Evolutionary conservation across 768 basidiomycete genomes (phyloP).

Genomic region (Trametopsis cervina): DNA sequence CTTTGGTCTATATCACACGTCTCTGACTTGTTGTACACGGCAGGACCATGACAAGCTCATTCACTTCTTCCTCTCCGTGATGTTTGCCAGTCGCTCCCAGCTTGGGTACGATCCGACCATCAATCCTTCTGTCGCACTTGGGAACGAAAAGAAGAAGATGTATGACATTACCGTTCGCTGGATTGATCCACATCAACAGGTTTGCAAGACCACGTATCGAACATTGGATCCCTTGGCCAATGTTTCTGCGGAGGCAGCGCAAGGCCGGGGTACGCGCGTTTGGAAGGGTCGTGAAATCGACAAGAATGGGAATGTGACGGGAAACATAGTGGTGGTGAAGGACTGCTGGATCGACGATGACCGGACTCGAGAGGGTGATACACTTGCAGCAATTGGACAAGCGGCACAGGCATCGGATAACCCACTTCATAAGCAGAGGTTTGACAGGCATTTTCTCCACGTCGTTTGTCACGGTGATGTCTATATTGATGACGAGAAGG

Average conservation of each 20-base stretch:
- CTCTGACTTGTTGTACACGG: background rate
- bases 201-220: background rate
- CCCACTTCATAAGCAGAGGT: background rate
- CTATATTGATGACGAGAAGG: background rate
- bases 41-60: background rate
- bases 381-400: background rate
- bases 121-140: background rate
- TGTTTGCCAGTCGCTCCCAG: background rate
- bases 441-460: background rate
- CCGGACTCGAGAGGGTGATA: background rate
- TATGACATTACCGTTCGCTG: constrained; percentile 3
- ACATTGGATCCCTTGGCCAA: background rate
- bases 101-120: constrained; percentile 4
- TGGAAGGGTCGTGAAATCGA: constrained; percentile 1
- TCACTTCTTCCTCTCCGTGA: background rate
- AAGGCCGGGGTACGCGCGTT: constrained; percentile 3
- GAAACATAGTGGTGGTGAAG: background rate
- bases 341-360: background rate
- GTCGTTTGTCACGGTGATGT: constrained; percentile 1
- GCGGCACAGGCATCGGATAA: too few species aligned
- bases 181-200: too few species aligned
- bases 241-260: background rate
- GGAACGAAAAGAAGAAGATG: background rate
- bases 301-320: background rate
- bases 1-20: background rate